A percentile compares a stretch with the other conserved stretches of the same genome.
Evolutionary conservation across 495 filamentous ascomycete genomes (phyloP).

Genomic region (Trichocladium antarcticum): DNA sequence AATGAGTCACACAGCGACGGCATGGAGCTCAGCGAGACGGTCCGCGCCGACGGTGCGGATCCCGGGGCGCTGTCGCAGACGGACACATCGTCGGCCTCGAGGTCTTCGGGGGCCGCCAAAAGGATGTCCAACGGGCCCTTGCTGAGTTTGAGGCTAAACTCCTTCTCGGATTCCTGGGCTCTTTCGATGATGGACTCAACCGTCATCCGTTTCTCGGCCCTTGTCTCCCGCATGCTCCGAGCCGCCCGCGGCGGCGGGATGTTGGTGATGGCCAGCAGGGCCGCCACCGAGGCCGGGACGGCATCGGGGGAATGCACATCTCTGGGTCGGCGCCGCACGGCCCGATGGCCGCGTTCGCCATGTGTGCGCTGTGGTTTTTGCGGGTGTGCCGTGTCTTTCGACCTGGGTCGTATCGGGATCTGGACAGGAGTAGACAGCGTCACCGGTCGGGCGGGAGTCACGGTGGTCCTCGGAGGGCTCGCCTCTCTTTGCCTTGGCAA

Average conservation of each 20-base stretch:
- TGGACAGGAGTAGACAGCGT: slow-evolving; percentile 36
- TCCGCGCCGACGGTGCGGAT: slow-evolving; percentile 33
- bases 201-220: slow-evolving; percentile 33
- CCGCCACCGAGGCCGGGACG: slow-evolving; percentile 48
- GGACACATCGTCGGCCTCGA: slow-evolving; percentile 37
- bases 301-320: slow-evolving; percentile 39
- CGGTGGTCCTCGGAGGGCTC: slow-evolving; percentile 22
- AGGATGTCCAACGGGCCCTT: slow-evolving; percentile 43
- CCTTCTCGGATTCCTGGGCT: slow-evolving; percentile 41
- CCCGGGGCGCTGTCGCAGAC: slow-evolving; percentile 36
- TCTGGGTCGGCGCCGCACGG: slow-evolving; percentile 17
- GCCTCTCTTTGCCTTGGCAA: slow-evolving; percentile 13
- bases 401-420: slow-evolving; percentile 32
- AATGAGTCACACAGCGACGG: slow-evolving; percentile 37
- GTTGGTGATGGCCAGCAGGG: slow-evolving; percentile 47
- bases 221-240: slow-evolving; percentile 18
- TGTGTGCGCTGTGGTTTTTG: slow-evolving; percentile 19
- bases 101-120: slow-evolving; percentile 43
- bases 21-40: slow-evolving; percentile 39
- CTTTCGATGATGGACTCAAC: slow-evolving; percentile 40
- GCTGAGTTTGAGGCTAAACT: slow-evolving; percentile 35
- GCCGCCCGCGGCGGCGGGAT: slow-evolving; percentile 41
- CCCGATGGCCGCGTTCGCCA: slow-evolving; percentile 10
- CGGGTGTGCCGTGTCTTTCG: slow-evolving; percentile 24
- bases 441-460: slow-evolving; percentile 27